Conservation (phyloP, 768 basidiomycete species). For the Leccinum subgranulosum region DNA sequence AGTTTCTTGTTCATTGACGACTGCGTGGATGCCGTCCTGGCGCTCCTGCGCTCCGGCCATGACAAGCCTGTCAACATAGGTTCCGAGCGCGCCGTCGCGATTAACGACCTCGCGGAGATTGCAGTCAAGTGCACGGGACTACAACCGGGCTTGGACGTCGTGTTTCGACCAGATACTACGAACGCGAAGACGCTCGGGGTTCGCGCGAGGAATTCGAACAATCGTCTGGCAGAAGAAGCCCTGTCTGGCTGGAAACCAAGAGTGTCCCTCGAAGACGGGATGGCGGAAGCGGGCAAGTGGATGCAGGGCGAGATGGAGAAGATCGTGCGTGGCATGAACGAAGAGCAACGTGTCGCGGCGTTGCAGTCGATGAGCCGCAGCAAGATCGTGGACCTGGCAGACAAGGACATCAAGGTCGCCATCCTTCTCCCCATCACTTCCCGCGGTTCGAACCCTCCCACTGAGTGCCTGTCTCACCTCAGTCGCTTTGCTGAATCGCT, state of each 20-base stretch:
- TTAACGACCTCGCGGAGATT: constrained; percentile 40
- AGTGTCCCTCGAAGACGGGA: constrained; percentile 42
- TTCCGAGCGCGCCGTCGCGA: constrained; percentile 42
- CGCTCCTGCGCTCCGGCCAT: constrained; percentile 39
- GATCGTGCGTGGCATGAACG: constrained; percentile 4
- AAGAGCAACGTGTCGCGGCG: constrained; percentile 7
- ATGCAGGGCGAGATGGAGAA: constrained; percentile 39
- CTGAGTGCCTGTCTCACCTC: constrained; percentile 43
- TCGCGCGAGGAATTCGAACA: constrained; percentile 50
- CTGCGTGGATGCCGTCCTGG: constrained; percentile 48
- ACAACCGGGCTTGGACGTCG: constrained; percentile 19
- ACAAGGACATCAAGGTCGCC: constrained; percentile 40
- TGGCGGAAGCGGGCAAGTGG: constrained; percentile 47
- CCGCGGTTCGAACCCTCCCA: constrained; percentile 33
- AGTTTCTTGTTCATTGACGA: constrained; percentile 58
- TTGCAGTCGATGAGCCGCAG: constrained; percentile 33
- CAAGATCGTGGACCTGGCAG: constrained; percentile 36
- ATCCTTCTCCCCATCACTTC: constrained; percentile 60
- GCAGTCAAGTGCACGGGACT: constrained; percentile 36
- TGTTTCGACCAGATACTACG: constrained; percentile 23
- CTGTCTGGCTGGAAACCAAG: constrained; percentile 43
- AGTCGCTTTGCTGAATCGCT: constrained; percentile 42
- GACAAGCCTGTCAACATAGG: constrained; percentile 47
- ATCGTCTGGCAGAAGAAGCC: constrained; percentile 30
- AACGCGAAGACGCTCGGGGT: constrained; percentile 43